Evolutionary conservation across 2,329 filamentous ascomycete genomes (phyloP).

Genomic region (Rutstroemia sp.): DNA sequence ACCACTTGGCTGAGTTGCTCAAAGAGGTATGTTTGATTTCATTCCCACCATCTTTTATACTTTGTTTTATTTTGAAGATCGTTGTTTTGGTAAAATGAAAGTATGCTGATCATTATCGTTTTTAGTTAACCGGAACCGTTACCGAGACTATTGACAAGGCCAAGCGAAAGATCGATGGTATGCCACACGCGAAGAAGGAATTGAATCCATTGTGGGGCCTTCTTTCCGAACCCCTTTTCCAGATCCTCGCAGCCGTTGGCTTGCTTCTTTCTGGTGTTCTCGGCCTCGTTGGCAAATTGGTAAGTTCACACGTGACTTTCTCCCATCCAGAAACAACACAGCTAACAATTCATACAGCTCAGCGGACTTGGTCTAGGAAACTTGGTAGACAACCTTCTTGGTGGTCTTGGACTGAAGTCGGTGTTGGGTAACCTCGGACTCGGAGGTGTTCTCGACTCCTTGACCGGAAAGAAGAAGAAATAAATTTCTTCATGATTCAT

Average conservation of each 20-base stretch:
- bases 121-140: constrained; percentile 63
- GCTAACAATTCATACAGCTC: constrained; percentile 5
- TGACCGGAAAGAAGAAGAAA: constrained; percentile 39
- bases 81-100: not conserved
- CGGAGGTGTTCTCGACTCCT: constrained; percentile 34
- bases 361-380: constrained; percentile 74
- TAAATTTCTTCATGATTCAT: not conserved
- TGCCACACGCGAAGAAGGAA: constrained; percentile 93
- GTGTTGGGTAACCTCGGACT: constrained; percentile 68
- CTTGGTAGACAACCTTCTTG: constrained; percentile 70
- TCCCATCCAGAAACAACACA: not conserved
- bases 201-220: constrained; percentile 85
- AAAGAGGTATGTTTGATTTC: constrained; percentile 53
- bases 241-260: constrained; percentile 86
- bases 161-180: constrained; percentile 81
- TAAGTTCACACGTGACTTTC: constrained; percentile 24
- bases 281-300: constrained; percentile 71
- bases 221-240: constrained; percentile 73
- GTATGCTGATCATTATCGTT: constrained; percentile 23
- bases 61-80: not conserved
- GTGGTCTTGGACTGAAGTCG: constrained; percentile 68
- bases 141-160: constrained; percentile 78
- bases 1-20: constrained; percentile 73
- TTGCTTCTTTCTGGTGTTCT: constrained; percentile 76
- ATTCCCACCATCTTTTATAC: not conserved